Evolutionary conservation across 371 early-diverging fungal genomes (phyloP), one percentile per base, ranked within the genome.

Genomic region (Mortierella sp.): DNA sequence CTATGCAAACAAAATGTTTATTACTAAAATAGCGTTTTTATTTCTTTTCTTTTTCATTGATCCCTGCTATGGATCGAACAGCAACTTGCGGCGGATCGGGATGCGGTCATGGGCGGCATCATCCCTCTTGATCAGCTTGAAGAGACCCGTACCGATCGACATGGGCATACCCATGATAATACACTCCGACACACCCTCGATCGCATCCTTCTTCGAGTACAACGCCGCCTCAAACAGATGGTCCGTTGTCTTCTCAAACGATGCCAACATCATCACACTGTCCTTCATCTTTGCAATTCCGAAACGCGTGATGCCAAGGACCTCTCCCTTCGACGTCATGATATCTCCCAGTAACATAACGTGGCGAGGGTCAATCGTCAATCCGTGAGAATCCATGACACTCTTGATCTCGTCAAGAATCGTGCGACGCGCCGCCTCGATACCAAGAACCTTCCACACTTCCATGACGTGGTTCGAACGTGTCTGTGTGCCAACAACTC

Each of bases 231-330:
- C 97, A 79, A 99, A 99, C 72, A 99, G 83, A 75, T 99, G 99
- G 75, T 99, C 99, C 0, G 97, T 95, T 2, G 99, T 99, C 87
- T 98, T 98, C 84, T 99, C 99, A 81, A 99, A 99, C 37, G 98
- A 97, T 2, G 99, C 99, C 72, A 99, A 87, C 97, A 99, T 99
- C 64, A 99, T 91, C n/a, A 99, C 99, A 72, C 94, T 93, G 79
- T 97, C 97, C 79, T 95, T 96, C 98, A 99, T 99, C 87, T 98
- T 98, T 60, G 96, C 93, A 59, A 99, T 96, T 81, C 99, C 99
- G 84, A 96, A 97, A 34, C 99, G 94, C 24, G 99, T 99, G 62
- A 99, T 99, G 69, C 99, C 99, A 26, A 99, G 83, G 4, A 99
- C 92, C 82, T 99, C 98, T 43, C 99, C 99, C 91, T 87, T 67